These are phyloP conservation scores for Ophiostoma sp. DNA, from an alignment of 2,329 filamentous ascomycete genomes.

Conservation along the genomic window DNA sequence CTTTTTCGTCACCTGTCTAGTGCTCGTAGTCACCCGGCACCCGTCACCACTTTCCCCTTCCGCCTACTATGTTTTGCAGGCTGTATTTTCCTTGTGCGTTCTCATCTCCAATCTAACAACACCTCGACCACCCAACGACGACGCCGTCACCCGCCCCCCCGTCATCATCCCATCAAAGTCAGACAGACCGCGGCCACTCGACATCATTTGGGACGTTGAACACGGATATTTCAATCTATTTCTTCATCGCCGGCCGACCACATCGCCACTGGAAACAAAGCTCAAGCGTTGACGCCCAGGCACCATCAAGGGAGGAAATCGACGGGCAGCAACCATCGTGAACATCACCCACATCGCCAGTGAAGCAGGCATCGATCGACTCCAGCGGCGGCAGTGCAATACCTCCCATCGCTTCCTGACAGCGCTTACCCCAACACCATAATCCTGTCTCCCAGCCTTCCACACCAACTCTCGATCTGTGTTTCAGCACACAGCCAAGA, in stretches of 20 bases:
- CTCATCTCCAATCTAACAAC: conserved; percentile 13
- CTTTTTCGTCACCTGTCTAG: conserved; percentile 13
- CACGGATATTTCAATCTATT: not conserved
- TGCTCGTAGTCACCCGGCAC: conserved; percentile 15
- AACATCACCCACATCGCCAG: not conserved
- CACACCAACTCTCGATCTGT: not conserved
- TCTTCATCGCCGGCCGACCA: not conserved
- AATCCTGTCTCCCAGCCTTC: not conserved
- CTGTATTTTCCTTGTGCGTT: conserved; percentile 14
- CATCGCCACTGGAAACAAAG: not conserved
- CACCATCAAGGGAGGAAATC: conserved; percentile 12
- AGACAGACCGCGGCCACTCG: not conserved
- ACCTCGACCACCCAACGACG: conserved; percentile 4
- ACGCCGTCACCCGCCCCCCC: not conserved
- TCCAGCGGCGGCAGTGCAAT: not conserved
- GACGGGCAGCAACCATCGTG: not conserved
- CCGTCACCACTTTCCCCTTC: conserved; percentile 12
- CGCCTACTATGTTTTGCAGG: not conserved
- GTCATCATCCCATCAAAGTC: conserved; percentile 16
- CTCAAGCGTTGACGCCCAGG: conserved; percentile 7
- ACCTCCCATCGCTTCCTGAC: not conserved
- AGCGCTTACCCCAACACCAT: not conserved
- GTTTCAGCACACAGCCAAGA: conserved; percentile 14
- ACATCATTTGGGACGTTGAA: not conserved
- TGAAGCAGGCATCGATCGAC: no score